These are phyloP conservation scores for Elsinoe australis DNA, from an alignment of 2,329 filamentous ascomycete genomes.

Conservation along the genomic window DNA sequence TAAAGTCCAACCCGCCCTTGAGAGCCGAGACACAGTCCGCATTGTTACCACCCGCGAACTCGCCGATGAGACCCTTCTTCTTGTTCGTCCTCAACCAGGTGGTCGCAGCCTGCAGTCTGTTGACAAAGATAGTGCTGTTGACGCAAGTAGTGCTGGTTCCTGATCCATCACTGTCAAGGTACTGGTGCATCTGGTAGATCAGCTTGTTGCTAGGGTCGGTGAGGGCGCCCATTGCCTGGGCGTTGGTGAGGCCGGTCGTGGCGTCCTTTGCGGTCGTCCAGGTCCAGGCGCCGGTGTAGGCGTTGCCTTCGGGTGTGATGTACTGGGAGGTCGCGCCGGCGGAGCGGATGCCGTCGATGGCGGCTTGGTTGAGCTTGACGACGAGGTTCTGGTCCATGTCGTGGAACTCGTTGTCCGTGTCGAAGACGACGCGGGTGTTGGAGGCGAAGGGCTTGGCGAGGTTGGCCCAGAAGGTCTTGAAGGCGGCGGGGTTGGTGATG, in stretches of 20 bases:
- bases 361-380: slow-evolving; percentile 42
- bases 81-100: slow-evolving; percentile 47
- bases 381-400: slow-evolving; percentile 39
- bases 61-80: slow-evolving; percentile 48
- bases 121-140: slow-evolving; percentile 45
- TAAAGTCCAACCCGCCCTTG: slow-evolving; percentile 42
- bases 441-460: slow-evolving; percentile 35
- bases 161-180: slow-evolving; percentile 50
- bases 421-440: slow-evolving; percentile 39
- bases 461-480: slow-evolving; percentile 39
- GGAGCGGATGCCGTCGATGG: slow-evolving; percentile 40
- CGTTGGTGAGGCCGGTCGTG: slow-evolving; percentile 37
- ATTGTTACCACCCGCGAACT: slow-evolving; percentile 49
- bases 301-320: slow-evolving; percentile 54
- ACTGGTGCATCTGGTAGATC: slow-evolving; percentile 57
- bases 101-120: slow-evolving; percentile 46
- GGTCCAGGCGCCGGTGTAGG: slow-evolving; percentile 43
- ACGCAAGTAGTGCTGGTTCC: slow-evolving; percentile 47
- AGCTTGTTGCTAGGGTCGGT: slow-evolving; percentile 48
- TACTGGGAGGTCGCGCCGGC: slow-evolving; percentile 44
- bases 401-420: slow-evolving; percentile 43
- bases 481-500: slow-evolving; percentile 37
- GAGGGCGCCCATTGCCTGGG: slow-evolving; percentile 39
- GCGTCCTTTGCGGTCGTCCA: slow-evolving; percentile 40
- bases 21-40: slow-evolving; percentile 43